These are phyloP conservation scores for Dioscorea cayenensis DNA, from an alignment of 116 monocot genomes.

Conservation along the genomic window DNA sequence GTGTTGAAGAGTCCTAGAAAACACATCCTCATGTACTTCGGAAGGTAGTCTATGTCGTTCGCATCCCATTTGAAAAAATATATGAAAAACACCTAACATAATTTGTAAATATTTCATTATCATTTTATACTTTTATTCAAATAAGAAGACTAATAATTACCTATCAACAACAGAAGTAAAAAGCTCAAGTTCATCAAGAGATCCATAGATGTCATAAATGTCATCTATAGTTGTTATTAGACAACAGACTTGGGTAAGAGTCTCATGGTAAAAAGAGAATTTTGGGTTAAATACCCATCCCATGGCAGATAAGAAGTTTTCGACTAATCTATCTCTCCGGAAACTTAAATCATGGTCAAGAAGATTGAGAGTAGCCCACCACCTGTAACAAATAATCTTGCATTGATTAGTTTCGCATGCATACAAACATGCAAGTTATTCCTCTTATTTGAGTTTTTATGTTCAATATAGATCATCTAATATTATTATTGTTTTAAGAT, in stretches of 20 bases:
- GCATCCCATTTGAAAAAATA: constrained; percentile 11
- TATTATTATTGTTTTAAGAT: no score
- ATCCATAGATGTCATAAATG: background rate
- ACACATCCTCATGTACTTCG: constrained; percentile 15
- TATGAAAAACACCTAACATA: background rate
- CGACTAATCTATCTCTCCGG: background rate
- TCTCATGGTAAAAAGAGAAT: background rate
- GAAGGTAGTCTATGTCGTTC: constrained; percentile 11
- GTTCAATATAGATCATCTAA: no score
- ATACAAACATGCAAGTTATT: no score
- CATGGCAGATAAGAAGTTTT: background rate
- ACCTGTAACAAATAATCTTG: background rate
- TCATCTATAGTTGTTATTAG: background rate
- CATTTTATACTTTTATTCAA: background rate
- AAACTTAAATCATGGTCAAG: background rate
- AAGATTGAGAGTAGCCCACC: background rate
- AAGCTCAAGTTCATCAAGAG: background rate
- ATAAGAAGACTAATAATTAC: background rate
- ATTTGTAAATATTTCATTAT: background rate
- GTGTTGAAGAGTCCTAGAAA: constrained; percentile 12
- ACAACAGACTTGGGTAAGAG: background rate
- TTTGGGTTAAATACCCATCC: background rate
- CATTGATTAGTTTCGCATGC: no score
- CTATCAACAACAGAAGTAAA: constrained; percentile 1
- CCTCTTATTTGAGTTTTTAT: no score